Percentiles rank a stretch among this genome's conserved stretches.
These are phyloP conservation scores for Paecilomyces fulvus DNA, from an alignment of 2,329 filamentous ascomycete species.

Conservation along the genomic window DNA sequence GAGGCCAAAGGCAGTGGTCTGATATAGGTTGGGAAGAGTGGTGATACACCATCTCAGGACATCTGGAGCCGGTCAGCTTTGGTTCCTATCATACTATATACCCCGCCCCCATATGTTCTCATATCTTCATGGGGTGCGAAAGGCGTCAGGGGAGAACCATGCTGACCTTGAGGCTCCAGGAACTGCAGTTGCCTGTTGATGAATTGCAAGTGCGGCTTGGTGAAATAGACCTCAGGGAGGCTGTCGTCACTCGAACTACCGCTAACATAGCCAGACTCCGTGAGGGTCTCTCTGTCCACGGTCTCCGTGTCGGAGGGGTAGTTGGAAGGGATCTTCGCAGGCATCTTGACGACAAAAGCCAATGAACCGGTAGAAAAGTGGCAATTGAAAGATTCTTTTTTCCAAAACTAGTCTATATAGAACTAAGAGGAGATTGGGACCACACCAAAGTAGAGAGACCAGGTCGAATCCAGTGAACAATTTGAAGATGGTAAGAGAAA, in stretches of 20 bases:
- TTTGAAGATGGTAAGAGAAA: neutral
- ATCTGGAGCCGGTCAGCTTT: constrained; percentile 41
- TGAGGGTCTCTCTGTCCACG: constrained; percentile 51
- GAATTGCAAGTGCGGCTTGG: constrained; percentile 77
- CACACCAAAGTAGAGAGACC: too few species aligned
- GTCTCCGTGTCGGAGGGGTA: constrained; percentile 29
- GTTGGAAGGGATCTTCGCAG: constrained; percentile 27
- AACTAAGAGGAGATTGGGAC: neutral
- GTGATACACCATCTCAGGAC: constrained; percentile 87
- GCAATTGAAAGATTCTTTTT: neutral
- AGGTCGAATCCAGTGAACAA: neutral
- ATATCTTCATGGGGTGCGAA: neutral
- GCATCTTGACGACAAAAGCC: constrained; percentile 20
- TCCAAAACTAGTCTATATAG: neutral
- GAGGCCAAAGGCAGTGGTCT: constrained; percentile 75
- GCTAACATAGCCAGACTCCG: constrained; percentile 72
- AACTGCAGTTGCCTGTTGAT: constrained; percentile 83
- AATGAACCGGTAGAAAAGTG: constrained; percentile 1
- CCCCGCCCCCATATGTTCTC: constrained; percentile 1
- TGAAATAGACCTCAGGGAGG: constrained; percentile 74
- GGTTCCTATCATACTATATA: constrained; percentile 1
- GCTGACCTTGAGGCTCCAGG: constrained; percentile 66
- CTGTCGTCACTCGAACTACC: constrained; percentile 53
- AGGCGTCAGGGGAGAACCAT: constrained; percentile 1
- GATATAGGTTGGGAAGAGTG: constrained; percentile 81